A percentile compares a stretch with the other conserved stretches of the same genome.
These are phyloP conservation scores for Aspergillus melleus DNA, from an alignment of 2,329 filamentous ascomycete genomes.

Conservation along the genomic window DNA sequence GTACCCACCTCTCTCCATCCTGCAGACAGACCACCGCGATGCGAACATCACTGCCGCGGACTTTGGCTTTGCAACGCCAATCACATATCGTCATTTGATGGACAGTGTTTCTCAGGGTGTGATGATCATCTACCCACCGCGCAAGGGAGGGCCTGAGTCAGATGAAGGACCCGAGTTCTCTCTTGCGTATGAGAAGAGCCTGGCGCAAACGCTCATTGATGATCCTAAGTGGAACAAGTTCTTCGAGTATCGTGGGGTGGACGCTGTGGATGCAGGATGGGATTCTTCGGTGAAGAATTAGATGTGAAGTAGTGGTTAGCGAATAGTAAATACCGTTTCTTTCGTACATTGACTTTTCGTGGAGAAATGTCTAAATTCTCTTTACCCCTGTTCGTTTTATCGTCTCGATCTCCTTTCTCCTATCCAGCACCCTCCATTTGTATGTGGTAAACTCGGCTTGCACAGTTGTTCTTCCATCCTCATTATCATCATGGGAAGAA, in stretches of 20 bases:
- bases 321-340: background rate
- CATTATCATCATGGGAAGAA: too few species aligned
- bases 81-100: conserved; percentile 34
- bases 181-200: conserved; percentile 37
- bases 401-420: too few species aligned
- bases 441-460: too few species aligned
- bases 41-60: conserved; percentile 28
- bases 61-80: conserved; percentile 41
- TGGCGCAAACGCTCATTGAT: conserved; percentile 31
- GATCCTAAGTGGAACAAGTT: conserved; percentile 39
- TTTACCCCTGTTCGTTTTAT: too few species aligned
- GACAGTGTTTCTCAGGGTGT: conserved; percentile 29
- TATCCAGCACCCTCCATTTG: too few species aligned
- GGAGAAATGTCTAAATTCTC: too few species aligned
- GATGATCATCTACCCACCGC: conserved; percentile 31
- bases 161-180: conserved; percentile 41
- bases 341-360: too few species aligned
- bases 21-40: conserved; percentile 40
- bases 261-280: conserved; percentile 15
- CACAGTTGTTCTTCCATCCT: too few species aligned
- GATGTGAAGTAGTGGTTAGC: background rate
- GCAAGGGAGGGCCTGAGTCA: conserved; percentile 18
- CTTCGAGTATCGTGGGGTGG: conserved; percentile 42
- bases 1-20: conserved; percentile 37
- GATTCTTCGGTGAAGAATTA: background rate